phyloP scores from a whole-genome alignment of 495 filamentous ascomycete genomes.

The Cudoniella acicularis region DNA sequence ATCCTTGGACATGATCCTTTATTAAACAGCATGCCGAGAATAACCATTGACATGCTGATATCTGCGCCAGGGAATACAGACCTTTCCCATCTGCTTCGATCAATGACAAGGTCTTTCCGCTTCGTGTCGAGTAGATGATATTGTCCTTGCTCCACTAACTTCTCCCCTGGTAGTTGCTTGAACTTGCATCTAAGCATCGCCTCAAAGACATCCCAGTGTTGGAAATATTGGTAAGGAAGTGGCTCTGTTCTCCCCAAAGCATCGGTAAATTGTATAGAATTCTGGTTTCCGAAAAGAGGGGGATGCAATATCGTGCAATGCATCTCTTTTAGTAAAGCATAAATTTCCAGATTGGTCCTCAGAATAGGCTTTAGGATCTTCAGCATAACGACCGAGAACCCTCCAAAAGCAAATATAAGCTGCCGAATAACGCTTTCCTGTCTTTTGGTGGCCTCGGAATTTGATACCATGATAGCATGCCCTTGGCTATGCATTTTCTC shows the following conservation, averaged over 20 bases:
- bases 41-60: slow-evolving; percentile 25
- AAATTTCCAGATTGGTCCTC: slow-evolving; percentile 1
- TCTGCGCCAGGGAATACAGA: slow-evolving; percentile 16
- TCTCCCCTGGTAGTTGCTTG: slow-evolving; percentile 4
- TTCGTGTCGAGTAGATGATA: slow-evolving; percentile 17
- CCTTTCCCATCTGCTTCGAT: slow-evolving; percentile 18
- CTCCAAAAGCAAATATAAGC: neutral
- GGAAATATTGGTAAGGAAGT: slow-evolving; percentile 26
- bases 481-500: neutral
- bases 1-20: slow-evolving; percentile 19
- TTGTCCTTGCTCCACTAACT: slow-evolving; percentile 15
- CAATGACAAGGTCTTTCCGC: slow-evolving; percentile 1
- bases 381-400: neutral
- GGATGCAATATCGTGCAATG: neutral
- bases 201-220: slow-evolving; percentile 28
- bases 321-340: neutral
- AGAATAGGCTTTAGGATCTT: neutral
- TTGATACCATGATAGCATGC: neutral
- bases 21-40: slow-evolving; percentile 9
- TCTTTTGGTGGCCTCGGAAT: neutral
- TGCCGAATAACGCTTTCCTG: neutral
- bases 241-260: slow-evolving; percentile 19
- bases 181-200: slow-evolving; percentile 19
- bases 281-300: neutral
- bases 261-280: slow-evolving; percentile 28